Evolutionary conservation across 208 protist species (phyloP).

Genomic region (Endotrypanum monterogeii): DNA sequence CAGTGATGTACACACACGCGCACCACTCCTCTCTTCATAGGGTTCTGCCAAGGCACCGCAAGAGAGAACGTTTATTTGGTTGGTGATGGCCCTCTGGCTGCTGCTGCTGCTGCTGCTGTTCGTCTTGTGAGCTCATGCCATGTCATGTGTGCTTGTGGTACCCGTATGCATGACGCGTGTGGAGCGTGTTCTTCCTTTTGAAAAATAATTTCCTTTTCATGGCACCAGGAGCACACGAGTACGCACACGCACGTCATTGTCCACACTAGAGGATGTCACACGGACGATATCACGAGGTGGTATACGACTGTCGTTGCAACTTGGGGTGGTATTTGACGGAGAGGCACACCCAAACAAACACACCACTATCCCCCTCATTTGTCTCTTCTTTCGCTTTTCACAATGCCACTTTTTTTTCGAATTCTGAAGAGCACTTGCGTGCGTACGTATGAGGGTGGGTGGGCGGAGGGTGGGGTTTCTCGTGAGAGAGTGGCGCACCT

Average conservation of each 20-base stretch:
- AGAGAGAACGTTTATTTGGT: not conserved
- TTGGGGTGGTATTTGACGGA: not conserved
- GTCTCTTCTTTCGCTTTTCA: slow-evolving; percentile 2
- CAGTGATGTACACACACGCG: too few species aligned
- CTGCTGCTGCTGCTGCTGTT: slow-evolving; percentile 2
- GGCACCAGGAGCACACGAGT: not conserved
- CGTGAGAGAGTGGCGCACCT: too few species aligned
- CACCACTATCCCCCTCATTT: not conserved
- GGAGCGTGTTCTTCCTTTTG: not conserved
- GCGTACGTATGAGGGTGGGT: not conserved
- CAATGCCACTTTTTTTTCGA: not conserved
- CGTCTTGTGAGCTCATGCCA: not conserved
- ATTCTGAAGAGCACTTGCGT: not conserved
- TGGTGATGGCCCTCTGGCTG: not conserved
- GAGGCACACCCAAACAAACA: too few species aligned
- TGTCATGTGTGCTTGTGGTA: not conserved
- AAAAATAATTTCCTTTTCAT: not conserved
- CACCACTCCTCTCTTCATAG: not conserved
- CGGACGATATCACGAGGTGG: not conserved
- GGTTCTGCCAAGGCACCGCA: not conserved
- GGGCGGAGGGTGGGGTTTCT: too few species aligned
- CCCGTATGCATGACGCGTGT: not conserved
- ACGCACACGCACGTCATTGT: not conserved
- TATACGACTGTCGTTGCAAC: not conserved
- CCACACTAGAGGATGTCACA: not conserved